Percentiles rank a stretch among this genome's conserved stretches.
These are phyloP conservation scores for Scenedesmus sp. DNA, from an alignment of 163 green algal species.

Conservation along the genomic window DNA sequence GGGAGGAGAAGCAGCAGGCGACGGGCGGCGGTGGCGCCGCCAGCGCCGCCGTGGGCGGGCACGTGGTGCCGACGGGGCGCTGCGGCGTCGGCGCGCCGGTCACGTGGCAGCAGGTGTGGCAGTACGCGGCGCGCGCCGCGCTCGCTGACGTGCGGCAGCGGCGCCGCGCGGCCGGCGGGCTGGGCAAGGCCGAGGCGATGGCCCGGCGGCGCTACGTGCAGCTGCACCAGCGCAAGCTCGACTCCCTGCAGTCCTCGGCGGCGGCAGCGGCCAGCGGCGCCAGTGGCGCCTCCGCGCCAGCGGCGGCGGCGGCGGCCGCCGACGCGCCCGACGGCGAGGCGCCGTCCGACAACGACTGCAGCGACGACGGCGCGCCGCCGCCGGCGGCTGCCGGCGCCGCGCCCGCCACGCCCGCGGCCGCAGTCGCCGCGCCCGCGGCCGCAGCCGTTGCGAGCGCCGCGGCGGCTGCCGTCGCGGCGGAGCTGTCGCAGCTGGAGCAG, in stretches of 20 bases:
- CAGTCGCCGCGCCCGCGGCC: neutral
- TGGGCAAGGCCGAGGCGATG: neutral
- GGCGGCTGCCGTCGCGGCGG: slow-evolving; percentile 6
- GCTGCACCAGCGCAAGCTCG: slow-evolving; percentile 52
- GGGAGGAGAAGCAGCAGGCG: slow-evolving; percentile 1
- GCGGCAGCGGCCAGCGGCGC: neutral
- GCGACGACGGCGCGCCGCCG: neutral
- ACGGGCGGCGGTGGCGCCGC: neutral
- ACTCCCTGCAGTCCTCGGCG: slow-evolving; percentile 13
- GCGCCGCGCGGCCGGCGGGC: slow-evolving; percentile 18
- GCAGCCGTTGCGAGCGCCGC: neutral
- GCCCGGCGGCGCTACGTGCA: slow-evolving; percentile 45
- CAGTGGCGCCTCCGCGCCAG: neutral
- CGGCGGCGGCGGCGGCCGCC: neutral
- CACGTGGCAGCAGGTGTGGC: slow-evolving; percentile 69
- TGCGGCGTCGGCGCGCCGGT: slow-evolving; percentile 31
- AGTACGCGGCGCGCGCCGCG: slow-evolving; percentile 74
- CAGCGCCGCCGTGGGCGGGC: too few species aligned
- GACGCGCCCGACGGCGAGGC: slow-evolving; percentile 2
- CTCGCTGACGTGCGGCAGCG: slow-evolving; percentile 61
- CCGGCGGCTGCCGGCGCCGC: slow-evolving; percentile 1
- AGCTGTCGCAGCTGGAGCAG: slow-evolving; percentile 69
- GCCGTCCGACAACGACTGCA: slow-evolving; percentile 3
- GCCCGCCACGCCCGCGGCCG: neutral
- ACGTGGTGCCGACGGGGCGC: slow-evolving; percentile 23